A percentile compares a stretch with the other conserved stretches of the same genome.
These are phyloP conservation scores for Trichoderma polysporum DNA, from an alignment of 2,329 filamentous ascomycete species.

Conservation along the genomic window DNA sequence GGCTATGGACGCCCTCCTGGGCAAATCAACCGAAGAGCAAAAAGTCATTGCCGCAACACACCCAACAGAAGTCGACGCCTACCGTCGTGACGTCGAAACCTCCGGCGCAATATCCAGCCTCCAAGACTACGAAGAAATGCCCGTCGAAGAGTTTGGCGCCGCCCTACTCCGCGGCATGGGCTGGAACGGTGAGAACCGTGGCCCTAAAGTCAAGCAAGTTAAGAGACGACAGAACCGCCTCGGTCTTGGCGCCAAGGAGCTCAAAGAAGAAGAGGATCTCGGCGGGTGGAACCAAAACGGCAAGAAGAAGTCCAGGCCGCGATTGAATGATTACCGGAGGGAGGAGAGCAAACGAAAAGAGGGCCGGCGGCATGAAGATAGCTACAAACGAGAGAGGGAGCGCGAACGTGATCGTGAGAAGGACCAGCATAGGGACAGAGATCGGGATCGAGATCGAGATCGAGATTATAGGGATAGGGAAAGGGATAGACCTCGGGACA, in stretches of 20 bases:
- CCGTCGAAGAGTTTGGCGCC: slow-evolving; percentile 92
- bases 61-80: slow-evolving; percentile 63
- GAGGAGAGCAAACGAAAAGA: slow-evolving; percentile 48
- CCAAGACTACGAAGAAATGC: slow-evolving; percentile 83
- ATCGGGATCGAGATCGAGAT: slow-evolving; percentile 5
- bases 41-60: slow-evolving; percentile 52
- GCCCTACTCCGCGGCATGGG: slow-evolving; percentile 91
- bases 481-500: slow-evolving; percentile 21
- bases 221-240: slow-evolving; percentile 76
- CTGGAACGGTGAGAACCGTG: slow-evolving; percentile 72
- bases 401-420: slow-evolving; percentile 42
- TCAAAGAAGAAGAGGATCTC: slow-evolving; percentile 69
- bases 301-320: slow-evolving; percentile 49
- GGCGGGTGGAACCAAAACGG: slow-evolving; percentile 76
- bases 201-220: slow-evolving; percentile 57
- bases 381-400: slow-evolving; percentile 50
- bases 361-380: slow-evolving; percentile 41
- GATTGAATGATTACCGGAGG: slow-evolving; percentile 51
- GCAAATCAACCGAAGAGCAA: slow-evolving; percentile 45
- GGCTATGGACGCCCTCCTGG: slow-evolving; percentile 67
- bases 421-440: slow-evolving; percentile 34
- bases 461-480: slow-evolving; percentile 7
- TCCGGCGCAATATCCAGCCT: slow-evolving; percentile 75
- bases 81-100: slow-evolving; percentile 65
- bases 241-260: slow-evolving; percentile 84